phyloP scores from a whole-genome alignment of 352 stramenopile genomes.

The Phytophthora parvispora region DNA sequence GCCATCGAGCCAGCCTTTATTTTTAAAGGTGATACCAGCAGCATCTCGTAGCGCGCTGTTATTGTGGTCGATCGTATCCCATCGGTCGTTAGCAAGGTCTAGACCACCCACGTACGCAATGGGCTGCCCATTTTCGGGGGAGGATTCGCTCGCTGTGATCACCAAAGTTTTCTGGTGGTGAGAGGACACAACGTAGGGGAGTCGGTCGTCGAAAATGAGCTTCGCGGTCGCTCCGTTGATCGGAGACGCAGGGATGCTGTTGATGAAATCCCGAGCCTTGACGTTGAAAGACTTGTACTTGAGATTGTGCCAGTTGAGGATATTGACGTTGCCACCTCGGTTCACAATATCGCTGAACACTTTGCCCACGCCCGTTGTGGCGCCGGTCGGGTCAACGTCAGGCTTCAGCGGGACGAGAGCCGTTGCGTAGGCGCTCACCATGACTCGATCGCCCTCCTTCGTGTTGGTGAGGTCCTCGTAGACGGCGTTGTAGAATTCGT shows the following conservation, averaged over 20 bases:
- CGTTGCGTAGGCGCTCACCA: slow-evolving; percentile 57
- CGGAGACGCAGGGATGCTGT: slow-evolving; percentile 27
- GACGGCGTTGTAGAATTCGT: slow-evolving; percentile 57
- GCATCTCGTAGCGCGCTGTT: slow-evolving; percentile 40
- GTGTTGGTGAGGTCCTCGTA: slow-evolving; percentile 51
- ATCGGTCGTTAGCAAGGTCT: slow-evolving; percentile 66
- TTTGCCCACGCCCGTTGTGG: slow-evolving; percentile 38
- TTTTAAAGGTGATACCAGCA: slow-evolving; percentile 42
- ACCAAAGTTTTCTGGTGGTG: slow-evolving; percentile 71
- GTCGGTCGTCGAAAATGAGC: slow-evolving; percentile 66
- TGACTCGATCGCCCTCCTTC: slow-evolving; percentile 34
- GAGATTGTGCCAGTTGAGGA: slow-evolving; percentile 67
- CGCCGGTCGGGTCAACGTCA: slow-evolving; percentile 21
- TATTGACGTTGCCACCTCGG: slow-evolving; percentile 51
- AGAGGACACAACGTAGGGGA: slow-evolving; percentile 41
- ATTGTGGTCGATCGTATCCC: slow-evolving; percentile 71
- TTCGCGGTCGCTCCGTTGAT: slow-evolving; percentile 29
- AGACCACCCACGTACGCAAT: slow-evolving; percentile 65
- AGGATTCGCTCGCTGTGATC: slow-evolving; percentile 12
- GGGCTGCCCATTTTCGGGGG: slow-evolving; percentile 15
- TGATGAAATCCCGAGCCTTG: slow-evolving; percentile 52
- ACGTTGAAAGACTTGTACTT: slow-evolving; percentile 53
- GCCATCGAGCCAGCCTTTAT: slow-evolving; percentile 70
- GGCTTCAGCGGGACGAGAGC: slow-evolving; percentile 58
- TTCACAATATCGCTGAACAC: slow-evolving; percentile 44